phyloP scores from a whole-genome alignment of 805 yeast genomes.

The Metschnikowia kofuensis region DNA sequence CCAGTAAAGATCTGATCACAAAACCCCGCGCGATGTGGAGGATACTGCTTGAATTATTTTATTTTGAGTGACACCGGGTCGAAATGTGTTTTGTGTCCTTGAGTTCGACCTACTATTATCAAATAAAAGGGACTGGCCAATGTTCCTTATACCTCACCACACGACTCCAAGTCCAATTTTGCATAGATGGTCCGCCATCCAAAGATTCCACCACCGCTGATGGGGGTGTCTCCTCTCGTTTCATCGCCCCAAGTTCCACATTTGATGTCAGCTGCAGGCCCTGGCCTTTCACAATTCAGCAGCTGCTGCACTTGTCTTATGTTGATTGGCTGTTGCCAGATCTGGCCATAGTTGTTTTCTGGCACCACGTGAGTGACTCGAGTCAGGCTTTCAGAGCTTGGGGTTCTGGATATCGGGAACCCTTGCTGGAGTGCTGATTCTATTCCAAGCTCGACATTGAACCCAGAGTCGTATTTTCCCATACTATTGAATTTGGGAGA shows the following conservation, averaged over 20 bases:
- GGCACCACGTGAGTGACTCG: background rate
- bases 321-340: constrained; percentile 1
- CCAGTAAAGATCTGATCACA: background rate
- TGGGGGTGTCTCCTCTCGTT: background rate
- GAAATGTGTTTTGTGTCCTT: too few species aligned
- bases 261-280: background rate
- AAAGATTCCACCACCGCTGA: background rate
- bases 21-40: too few species aligned
- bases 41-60: too few species aligned
- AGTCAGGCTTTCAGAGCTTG: background rate
- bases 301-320: constrained; percentile 4
- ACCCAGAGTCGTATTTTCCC: background rate
- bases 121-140: too few species aligned
- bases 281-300: background rate
- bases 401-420: background rate
- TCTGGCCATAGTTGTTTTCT: constrained; percentile 1
- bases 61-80: too few species aligned
- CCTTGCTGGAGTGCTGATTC: background rate
- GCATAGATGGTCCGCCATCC: constrained; percentile 1
- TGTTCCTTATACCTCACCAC: constrained; percentile 1
- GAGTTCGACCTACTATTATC: too few species aligned
- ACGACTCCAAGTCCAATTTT: background rate
- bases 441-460: background rate
- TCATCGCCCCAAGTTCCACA: constrained; percentile 4
- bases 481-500: background rate